Conservation (phyloP, 139 green algal species). For the Dunaliella primolecta region DNA sequence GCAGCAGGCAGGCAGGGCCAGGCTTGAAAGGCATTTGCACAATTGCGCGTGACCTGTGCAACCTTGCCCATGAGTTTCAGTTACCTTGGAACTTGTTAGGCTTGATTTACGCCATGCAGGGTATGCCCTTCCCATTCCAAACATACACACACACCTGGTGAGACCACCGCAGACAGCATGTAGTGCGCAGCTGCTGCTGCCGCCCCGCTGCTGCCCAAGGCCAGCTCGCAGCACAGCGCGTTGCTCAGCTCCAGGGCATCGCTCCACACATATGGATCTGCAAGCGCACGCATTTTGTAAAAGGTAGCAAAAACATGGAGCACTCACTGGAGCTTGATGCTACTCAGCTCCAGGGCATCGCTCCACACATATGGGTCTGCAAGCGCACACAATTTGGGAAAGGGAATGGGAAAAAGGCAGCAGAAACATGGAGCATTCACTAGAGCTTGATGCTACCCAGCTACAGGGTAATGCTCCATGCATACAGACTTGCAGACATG, state of each 20-base stretch:
- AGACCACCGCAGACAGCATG: too few species aligned
- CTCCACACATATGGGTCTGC: background rate
- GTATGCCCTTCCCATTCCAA: too few species aligned
- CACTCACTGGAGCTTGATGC: too few species aligned
- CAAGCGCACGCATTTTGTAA: background rate
- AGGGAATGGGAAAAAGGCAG: background rate
- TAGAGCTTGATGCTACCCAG: background rate
- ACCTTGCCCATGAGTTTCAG: too few species aligned
- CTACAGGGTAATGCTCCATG: background rate
- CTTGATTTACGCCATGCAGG: too few species aligned
- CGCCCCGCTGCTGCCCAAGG: constrained; percentile 21
- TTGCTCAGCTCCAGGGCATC: constrained; percentile 22
- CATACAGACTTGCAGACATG: too few species aligned
- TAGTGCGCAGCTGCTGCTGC: constrained; percentile 10
- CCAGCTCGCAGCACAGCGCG: constrained; percentile 31
- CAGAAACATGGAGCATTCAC: too few species aligned
- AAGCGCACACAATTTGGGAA: background rate
- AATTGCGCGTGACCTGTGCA: too few species aligned
- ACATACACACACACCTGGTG: too few species aligned
- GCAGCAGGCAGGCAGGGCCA: background rate
- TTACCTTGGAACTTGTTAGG: too few species aligned
- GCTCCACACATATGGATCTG: constrained; percentile 9
- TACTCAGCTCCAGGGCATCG: background rate
- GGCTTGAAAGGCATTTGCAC: too few species aligned
- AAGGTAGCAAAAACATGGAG: background rate